Percentiles rank a stretch among this genome's conserved stretches.
Conservation (phyloP, 2,329 filamentous ascomycete genomes). For the Tolypocladium pustulatum region DNA sequence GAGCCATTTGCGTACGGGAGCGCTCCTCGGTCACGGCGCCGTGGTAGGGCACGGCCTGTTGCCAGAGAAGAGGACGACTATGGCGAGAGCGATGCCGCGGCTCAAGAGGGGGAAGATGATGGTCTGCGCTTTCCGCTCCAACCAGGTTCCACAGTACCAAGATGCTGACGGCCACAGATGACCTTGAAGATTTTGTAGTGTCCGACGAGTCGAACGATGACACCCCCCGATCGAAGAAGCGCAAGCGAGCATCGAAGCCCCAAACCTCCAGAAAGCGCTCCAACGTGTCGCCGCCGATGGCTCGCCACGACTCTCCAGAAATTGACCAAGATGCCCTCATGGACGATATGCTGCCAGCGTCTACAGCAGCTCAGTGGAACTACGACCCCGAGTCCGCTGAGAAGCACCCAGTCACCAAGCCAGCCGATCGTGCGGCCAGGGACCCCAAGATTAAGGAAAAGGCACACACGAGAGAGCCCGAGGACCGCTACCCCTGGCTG, state of each 20-base stretch:
- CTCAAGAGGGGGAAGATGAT: constrained; percentile 53
- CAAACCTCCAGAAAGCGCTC: constrained; percentile 51
- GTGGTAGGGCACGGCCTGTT: constrained; percentile 42
- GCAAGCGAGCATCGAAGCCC: constrained; percentile 55
- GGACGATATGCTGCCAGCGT: constrained; percentile 47
- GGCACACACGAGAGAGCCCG: constrained; percentile 71
- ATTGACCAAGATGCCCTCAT: constrained; percentile 41
- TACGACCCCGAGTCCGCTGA: constrained; percentile 40
- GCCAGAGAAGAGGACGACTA: constrained; percentile 61
- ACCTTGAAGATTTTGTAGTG: constrained; percentile 81
- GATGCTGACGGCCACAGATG: constrained; percentile 30
- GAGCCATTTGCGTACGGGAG: constrained; percentile 51
- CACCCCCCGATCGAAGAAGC: constrained; percentile 52
- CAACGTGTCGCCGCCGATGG: constrained; percentile 33
- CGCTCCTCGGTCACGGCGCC: constrained; percentile 26
- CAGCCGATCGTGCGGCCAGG: constrained; percentile 17
- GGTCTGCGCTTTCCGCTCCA: constrained; percentile 25
- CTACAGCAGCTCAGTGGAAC: constrained; percentile 76
- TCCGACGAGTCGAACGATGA: constrained; percentile 73
- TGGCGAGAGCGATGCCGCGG: constrained; percentile 54
- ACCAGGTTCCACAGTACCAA: no score
- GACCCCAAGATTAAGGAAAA: constrained; percentile 44
- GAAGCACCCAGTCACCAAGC: constrained; percentile 23
- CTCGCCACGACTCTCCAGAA: constrained; percentile 23
- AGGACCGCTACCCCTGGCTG: constrained; percentile 82